Evolutionary conservation across 2,329 filamentous ascomycete species (phyloP).

Genomic region (Fusarium buxicola): DNA sequence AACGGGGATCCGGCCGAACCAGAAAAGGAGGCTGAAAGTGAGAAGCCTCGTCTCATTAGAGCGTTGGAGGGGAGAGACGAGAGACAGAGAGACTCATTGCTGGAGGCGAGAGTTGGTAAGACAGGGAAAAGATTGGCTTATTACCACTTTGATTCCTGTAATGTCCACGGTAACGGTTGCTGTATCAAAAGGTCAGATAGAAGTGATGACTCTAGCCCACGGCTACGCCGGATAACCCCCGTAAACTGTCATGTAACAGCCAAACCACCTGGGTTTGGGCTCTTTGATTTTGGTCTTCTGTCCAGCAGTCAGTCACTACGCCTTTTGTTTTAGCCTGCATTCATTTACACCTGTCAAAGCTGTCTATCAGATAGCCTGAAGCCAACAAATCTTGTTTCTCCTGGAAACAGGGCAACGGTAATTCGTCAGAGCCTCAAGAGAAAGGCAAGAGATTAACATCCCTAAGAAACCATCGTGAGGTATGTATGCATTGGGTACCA

Average conservation of each 20-base stretch:
- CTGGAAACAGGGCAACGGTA: background rate
- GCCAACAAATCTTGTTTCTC: background rate
- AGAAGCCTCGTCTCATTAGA: slow-evolving; percentile 24
- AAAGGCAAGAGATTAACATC: background rate
- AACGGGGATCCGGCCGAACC: slow-evolving; percentile 31
- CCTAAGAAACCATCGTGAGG: too few relatives aligned
- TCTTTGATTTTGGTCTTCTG: too few relatives aligned
- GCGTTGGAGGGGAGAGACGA: slow-evolving; percentile 15
- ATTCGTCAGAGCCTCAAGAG: background rate
- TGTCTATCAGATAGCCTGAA: slow-evolving; percentile 15
- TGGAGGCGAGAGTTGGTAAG: background rate
- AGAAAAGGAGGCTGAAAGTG: slow-evolving; percentile 38
- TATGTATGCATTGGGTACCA: background rate
- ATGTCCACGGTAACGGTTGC: too few relatives aligned
- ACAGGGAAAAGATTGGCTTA: background rate
- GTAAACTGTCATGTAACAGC: too few relatives aligned
- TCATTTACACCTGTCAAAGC: slow-evolving; percentile 29
- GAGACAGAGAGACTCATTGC: too few relatives aligned
- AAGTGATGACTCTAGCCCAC: too few relatives aligned
- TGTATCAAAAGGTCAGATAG: too few relatives aligned
- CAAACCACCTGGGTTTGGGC: too few relatives aligned
- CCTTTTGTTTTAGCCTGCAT: slow-evolving; percentile 13
- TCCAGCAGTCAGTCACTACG: background rate
- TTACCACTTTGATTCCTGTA: too few relatives aligned
- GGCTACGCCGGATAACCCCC: too few relatives aligned